phyloP scores from a whole-genome alignment of 2,329 filamentous ascomycete genomes.

The Zymoseptoria passerinii region DNA sequence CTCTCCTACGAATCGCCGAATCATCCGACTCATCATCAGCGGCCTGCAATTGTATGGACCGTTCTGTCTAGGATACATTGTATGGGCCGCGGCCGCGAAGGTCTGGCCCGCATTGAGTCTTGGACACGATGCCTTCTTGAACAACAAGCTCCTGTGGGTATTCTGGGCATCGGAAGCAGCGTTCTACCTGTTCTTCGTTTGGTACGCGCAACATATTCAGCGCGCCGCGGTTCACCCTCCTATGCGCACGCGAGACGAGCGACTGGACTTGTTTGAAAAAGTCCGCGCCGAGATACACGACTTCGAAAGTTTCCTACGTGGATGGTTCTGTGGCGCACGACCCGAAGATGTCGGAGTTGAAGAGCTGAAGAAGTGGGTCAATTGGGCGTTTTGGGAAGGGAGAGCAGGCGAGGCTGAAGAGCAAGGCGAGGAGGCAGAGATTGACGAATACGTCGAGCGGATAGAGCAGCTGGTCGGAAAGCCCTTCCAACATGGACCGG shows the following conservation, averaged over 20 bases:
- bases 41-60: constrained; percentile 16
- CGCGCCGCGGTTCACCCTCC: constrained; percentile 44
- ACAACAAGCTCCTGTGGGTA: constrained; percentile 30
- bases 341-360: constrained; percentile 52
- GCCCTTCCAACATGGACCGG: constrained; percentile 46
- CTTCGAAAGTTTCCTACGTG: constrained; percentile 48
- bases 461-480: constrained; percentile 48
- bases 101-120: constrained; percentile 7
- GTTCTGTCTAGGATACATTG: constrained; percentile 16
- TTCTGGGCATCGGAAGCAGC: constrained; percentile 44
- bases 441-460: constrained; percentile 48
- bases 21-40: constrained; percentile 17
- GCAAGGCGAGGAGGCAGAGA: constrained; percentile 41
- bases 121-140: constrained; percentile 6
- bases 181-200: constrained; percentile 50
- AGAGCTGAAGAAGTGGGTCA: constrained; percentile 59
- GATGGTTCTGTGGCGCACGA: constrained; percentile 59
- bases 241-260: constrained; percentile 38
- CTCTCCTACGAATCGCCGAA: constrained; percentile 11
- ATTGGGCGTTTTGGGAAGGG: constrained; percentile 59
- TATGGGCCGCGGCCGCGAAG: constrained; percentile 10
- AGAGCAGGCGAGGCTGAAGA: constrained; percentile 54
- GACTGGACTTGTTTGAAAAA: constrained; percentile 49
- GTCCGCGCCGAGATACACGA: constrained; percentile 50
- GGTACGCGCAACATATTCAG: constrained; percentile 45